These are phyloP conservation scores for Apodospora peruviana DNA, from an alignment of 495 filamentous ascomycete genomes.

Conservation along the genomic window DNA sequence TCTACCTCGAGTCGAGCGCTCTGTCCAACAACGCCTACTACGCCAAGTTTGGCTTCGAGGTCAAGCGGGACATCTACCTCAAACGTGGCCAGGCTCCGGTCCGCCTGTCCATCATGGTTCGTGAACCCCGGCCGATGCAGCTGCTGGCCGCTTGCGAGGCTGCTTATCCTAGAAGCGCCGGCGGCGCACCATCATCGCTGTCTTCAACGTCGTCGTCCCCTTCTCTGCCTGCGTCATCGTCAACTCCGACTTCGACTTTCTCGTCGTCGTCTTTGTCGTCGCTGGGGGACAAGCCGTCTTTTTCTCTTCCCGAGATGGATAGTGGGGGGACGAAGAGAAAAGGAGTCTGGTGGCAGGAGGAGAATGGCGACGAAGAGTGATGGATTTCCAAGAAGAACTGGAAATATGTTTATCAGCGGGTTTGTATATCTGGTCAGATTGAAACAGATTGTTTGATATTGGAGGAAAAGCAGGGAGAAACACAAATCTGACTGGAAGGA, in stretches of 20 bases:
- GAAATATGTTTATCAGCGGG: too few species aligned
- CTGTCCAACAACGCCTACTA: constrained; percentile 62
- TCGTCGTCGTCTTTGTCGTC: neutral
- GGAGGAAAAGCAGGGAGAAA: too few species aligned
- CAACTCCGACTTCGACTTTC: neutral
- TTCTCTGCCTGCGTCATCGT: neutral
- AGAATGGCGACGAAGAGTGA: too few species aligned
- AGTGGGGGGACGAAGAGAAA: too few species aligned
- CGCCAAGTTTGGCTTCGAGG: constrained; percentile 61
- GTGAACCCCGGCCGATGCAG: constrained; percentile 44
- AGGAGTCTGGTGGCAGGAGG: too few species aligned
- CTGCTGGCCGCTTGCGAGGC: constrained; percentile 15
- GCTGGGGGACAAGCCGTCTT: too few species aligned
- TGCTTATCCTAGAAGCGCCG: constrained; percentile 1
- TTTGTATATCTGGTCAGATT: too few species aligned
- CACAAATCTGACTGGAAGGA: too few species aligned
- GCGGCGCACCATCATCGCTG: neutral
- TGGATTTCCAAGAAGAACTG: too few species aligned
- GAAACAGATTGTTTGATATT: too few species aligned
- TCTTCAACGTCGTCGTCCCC: neutral
- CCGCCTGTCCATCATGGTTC: constrained; percentile 69
- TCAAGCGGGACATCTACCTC: constrained; percentile 53
- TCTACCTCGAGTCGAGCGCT: constrained; percentile 74
- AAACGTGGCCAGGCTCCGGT: constrained; percentile 54
- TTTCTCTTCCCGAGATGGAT: too few species aligned